Evolutionary conservation across 148 eudicot genomes (phyloP).

Genomic region (Polygonum maritimum): DNA sequence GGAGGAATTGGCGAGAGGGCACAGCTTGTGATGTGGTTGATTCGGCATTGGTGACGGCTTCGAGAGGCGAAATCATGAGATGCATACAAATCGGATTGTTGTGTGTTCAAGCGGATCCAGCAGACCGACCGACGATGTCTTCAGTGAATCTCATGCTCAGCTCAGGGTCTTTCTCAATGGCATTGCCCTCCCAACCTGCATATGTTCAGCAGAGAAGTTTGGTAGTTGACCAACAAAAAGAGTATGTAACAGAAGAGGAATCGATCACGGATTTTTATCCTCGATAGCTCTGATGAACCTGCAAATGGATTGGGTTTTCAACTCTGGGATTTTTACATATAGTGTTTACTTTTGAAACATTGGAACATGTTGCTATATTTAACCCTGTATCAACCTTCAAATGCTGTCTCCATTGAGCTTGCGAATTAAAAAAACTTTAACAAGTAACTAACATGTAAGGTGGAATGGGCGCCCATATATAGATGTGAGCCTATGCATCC

Average conservation of each 20-base stretch:
- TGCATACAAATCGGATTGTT: constrained; percentile 24
- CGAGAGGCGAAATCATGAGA: constrained; percentile 15
- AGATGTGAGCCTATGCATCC: too few species aligned
- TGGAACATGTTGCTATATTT: neutral
- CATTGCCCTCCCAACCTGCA: constrained; percentile 12
- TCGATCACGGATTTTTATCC: neutral
- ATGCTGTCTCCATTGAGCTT: too few species aligned
- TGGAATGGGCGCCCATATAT: too few species aligned
- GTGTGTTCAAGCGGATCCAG: constrained; percentile 27
- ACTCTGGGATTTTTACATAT: neutral
- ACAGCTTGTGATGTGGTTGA: constrained; percentile 13
- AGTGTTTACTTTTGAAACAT: neutral
- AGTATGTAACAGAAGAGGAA: neutral
- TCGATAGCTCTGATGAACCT: neutral
- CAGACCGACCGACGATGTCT: constrained; percentile 29
- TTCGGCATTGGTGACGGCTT: neutral
- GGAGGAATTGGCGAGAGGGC: constrained; percentile 25
- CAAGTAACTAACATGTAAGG: too few species aligned
- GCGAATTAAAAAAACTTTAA: too few species aligned
- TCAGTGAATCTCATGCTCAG: constrained; percentile 22
- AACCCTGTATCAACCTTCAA: too few species aligned
- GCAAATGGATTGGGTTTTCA: neutral
- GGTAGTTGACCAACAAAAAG: neutral
- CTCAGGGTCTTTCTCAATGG: constrained; percentile 12
- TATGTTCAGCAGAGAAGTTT: neutral